phyloP scores from a whole-genome alignment of 2,329 filamentous ascomycete species.

The Trichoderma harzianum region DNA sequence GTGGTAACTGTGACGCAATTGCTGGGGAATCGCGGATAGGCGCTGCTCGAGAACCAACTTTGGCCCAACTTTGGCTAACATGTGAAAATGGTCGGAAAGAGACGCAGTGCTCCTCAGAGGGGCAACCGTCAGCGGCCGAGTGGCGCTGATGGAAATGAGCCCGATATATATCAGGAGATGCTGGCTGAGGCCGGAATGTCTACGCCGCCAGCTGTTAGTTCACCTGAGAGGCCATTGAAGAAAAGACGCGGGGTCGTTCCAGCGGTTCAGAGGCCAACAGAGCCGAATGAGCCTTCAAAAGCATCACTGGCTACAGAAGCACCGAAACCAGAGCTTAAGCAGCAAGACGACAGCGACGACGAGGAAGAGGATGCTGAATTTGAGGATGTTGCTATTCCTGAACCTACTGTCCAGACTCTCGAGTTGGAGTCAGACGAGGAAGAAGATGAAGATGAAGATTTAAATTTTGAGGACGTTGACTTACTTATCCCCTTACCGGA shows the following conservation, averaged over 20 bases:
- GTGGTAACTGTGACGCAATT: constrained; percentile 21
- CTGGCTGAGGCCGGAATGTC: constrained; percentile 46
- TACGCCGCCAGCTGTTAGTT: constrained; percentile 23
- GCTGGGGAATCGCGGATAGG: constrained; percentile 10
- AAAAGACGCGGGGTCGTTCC: constrained; percentile 31
- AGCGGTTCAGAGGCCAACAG: neutral
- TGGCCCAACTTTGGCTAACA: neutral
- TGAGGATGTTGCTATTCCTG: constrained; percentile 48
- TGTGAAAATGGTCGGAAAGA: constrained; percentile 33
- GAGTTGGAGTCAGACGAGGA: constrained; percentile 47
- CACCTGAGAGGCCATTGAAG: constrained; percentile 41
- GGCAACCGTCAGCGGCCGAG: constrained; percentile 22
- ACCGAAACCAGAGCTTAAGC: neutral
- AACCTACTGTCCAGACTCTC: constrained; percentile 50
- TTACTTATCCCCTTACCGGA: constrained; percentile 34
- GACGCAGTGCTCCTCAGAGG: constrained; percentile 27
- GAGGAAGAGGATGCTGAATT: constrained; percentile 47
- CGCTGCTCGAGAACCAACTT: neutral
- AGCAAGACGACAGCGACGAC: constrained; percentile 29
- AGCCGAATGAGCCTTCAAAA: neutral
- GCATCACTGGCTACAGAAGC: neutral
- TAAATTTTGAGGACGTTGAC: constrained; percentile 49
- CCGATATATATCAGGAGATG: constrained; percentile 48
- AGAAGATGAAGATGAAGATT: constrained; percentile 39
- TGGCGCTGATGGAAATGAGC: constrained; percentile 25